A percentile compares a stretch with the other conserved stretches of the same genome.
Conservation (phyloP, 169 alveolate genomes). For the Plasmodium gaboni region DNA sequence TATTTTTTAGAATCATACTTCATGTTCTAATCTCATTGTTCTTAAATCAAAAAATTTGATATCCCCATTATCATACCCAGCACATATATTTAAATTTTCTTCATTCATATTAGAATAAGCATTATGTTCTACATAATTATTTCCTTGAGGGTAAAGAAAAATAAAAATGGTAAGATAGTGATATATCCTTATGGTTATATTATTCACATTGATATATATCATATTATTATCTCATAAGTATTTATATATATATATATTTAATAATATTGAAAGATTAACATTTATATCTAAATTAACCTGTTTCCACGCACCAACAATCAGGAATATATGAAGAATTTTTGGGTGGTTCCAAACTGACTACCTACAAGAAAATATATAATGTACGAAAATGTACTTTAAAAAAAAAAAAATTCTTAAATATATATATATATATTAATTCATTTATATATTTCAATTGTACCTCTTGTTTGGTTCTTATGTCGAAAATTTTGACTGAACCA, state of each 20-base stretch:
- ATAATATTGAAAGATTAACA: background rate
- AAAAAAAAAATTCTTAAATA: background rate
- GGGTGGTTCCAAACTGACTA: constrained; percentile 91
- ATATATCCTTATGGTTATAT: background rate
- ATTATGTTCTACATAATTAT: constrained; percentile 59
- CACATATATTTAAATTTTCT: constrained; percentile 88
- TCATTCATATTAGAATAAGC: constrained; percentile 81
- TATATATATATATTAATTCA: background rate
- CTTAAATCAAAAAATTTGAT: constrained; percentile 90
- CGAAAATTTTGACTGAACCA: constrained; percentile 93
- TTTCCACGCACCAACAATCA: constrained; percentile 93
- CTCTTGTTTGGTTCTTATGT: constrained; percentile 85
- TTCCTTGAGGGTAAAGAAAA: constrained; percentile 11
- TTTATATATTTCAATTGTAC: constrained; percentile 1
- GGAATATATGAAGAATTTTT: constrained; percentile 88
- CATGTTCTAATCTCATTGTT: constrained; percentile 59
- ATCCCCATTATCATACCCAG: constrained; percentile 95
- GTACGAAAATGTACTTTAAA: constrained; percentile 11
- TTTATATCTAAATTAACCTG: constrained; percentile 81
- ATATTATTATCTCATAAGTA: background rate
- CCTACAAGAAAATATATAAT: constrained; percentile 79
- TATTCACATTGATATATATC: background rate
- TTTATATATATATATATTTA: constrained; percentile 1
- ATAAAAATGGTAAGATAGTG: background rate
- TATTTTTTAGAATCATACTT: constrained; percentile 16